Base-by-base conservation (phyloP, 805 yeast genomes). In the Phaffomyces antillensis region DNA sequence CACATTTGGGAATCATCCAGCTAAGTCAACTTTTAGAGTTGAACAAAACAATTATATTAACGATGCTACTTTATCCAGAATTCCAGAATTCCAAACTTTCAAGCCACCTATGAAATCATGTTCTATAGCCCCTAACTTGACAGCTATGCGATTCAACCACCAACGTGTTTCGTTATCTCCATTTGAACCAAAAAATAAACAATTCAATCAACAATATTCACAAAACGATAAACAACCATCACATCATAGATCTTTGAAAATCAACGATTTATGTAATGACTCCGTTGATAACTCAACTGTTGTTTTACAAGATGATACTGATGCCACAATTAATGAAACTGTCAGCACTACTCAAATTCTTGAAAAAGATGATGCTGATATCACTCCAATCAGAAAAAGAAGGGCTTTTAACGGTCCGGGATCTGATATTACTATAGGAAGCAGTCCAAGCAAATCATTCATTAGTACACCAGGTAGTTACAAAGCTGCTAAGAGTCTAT, bases 401-500 rank as follows among this genome's bases (percentile, higher is more conserved):
- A 39, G 33, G 8, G 36, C 33, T 16, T 26, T 30, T 24, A 11
- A 15, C 4, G 38, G 23, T 4, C 37, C 36, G 9, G 38, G 18
- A 18, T 30, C 34, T 8, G 36, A 39, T n/a, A 20, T 8, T n/a
- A 18, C 26, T 6, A 18, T 44, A 15, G 47, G 47, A n/a, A 44
- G 47, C 28, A 44, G 47, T 41, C 47, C 47, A 23, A 40, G 42
- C 13, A 41, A 41, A 33, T 31, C 36, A 11, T 51, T 47, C 16
- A 52, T 67, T 48, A 62, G 72, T 5, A 71, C 76, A 3, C 76
- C 76, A 8, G 69, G 73, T 5, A 68, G 74, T 0, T 71, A 70
- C 44, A 75, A 75, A 33, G 76, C 76, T 26, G 76, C 76, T 11
- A 63, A 66, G 43, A 70, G 73, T 23, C 52, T 71, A 43, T 46